Evolutionary conservation across 106 monocot species (phyloP).

Genomic region (Dendrobium officinale): DNA sequence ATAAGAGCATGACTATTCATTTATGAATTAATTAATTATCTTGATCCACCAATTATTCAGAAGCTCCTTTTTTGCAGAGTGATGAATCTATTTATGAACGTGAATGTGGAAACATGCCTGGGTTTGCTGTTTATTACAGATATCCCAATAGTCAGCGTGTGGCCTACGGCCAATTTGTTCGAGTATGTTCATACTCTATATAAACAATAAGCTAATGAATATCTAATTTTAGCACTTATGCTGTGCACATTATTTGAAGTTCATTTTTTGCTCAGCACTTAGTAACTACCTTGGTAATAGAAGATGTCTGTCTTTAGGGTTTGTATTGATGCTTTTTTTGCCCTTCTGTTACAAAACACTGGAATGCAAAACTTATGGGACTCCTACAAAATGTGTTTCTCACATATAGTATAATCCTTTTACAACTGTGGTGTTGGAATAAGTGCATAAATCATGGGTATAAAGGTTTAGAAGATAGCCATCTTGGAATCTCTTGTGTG

Average conservation of each 20-base stretch:
- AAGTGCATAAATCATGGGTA: neutral
- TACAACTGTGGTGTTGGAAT: neutral
- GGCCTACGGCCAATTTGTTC: constrained; percentile 68
- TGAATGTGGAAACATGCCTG: constrained; percentile 98
- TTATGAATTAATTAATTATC: neutral
- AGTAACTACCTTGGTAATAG: neutral
- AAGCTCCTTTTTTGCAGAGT: constrained; percentile 41
- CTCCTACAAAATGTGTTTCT: neutral
- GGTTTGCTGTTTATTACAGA: constrained; percentile 87
- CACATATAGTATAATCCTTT: neutral
- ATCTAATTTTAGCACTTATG: neutral
- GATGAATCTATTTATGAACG: constrained; percentile 88
- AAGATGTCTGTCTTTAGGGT: neutral
- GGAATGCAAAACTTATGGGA: neutral
- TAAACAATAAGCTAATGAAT: neutral
- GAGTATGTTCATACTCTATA: constrained; percentile 34
- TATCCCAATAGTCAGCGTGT: constrained; percentile 84
- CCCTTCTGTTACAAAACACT: neutral
- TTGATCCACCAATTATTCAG: neutral
- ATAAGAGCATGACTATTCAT: neutral
- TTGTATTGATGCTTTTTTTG: neutral
- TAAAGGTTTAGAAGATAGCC: neutral
- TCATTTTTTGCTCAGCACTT: neutral
- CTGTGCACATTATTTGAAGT: neutral
- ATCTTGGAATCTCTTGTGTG: neutral